Base-by-base conservation (phyloP, 2,329 filamentous ascomycete genomes). In the Proliferodiscus dingleyae region DNA sequence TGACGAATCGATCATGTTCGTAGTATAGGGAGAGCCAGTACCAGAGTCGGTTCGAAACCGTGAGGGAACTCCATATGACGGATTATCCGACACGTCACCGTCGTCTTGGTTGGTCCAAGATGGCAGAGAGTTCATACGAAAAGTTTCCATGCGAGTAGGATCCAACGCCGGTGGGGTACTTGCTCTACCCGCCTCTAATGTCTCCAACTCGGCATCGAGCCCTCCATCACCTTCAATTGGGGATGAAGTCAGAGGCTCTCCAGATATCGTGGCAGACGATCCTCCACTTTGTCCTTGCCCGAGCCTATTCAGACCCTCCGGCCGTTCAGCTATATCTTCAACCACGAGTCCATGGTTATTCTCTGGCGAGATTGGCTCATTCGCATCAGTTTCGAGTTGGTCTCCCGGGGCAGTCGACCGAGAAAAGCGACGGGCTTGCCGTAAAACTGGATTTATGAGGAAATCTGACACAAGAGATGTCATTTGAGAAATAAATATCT, bases 401-500 rank as follows among this genome's bases (percentile, higher is more conserved):
- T 60, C 61, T 58, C 56, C 50, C 56, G 70, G 55, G 52, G 63
- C 16, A 63, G 61, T 53, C 53, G 53, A 54, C 51, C 65, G 56
- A 57, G 81, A 83, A 60, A 84, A 77, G 52, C 78, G 77, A 51
- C 79, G 77, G 58, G 80, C 80, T 66, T 83, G 80, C 62, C 80
- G 77, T 55, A 83, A 66, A 58, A 83, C 78, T 47, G 81, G 80
- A 51, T 81, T 81, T 64, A 83, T 80, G 57, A 83, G 68, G 62
- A 81, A 82, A 50, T 82, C 77, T 59, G 78, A 75, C 43, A 84
- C 79, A 58, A 83, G 68, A 56, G 74, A 80, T 64, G 76, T 73
- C 80, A 84, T 84, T 64, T 61, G 58, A 58, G 58, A 42, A 41
- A 32, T 37, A 45, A 49, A 42, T 22, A 32, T 46, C 46, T 57